phyloP scores from a whole-genome alignment of 306 rosid species.

The Ormosia emarginata region DNA sequence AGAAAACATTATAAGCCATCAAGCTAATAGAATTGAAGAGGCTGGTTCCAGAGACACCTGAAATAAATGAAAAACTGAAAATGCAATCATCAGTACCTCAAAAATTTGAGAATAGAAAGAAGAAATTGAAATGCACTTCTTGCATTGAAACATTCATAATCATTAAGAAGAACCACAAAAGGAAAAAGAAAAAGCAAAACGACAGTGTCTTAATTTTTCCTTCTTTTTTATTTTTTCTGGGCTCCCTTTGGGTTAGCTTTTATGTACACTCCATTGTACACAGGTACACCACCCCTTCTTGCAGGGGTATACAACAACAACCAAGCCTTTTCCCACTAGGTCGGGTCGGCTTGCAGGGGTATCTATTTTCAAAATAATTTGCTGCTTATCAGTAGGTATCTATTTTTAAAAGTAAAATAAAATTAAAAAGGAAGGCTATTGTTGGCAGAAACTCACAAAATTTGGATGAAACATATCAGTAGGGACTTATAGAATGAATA shows the following conservation, averaged over 20 bases:
- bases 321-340: too few species aligned
- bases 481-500: conserved; percentile 96
- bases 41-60: conserved; percentile 99
- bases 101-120: conserved; percentile 8
- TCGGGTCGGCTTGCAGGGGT: conserved; percentile 6
- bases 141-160: background rate
- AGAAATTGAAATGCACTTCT: background rate
- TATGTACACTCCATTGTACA: background rate
- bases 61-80: conserved; percentile 90
- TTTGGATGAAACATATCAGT: conserved; percentile 90
- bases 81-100: conserved; percentile 44
- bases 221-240: background rate
- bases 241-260: background rate
- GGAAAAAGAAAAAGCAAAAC: background rate
- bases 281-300: background rate
- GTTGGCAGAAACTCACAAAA: conserved; percentile 65
- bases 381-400: background rate
- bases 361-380: background rate
- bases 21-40: conserved; percentile 97
- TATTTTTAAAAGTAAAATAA: background rate
- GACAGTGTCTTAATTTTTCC: background rate
- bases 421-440: background rate
- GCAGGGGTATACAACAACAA: conserved; percentile 9
- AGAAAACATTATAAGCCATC: conserved; percentile 99
- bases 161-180: background rate